Conservation (phyloP, 176 grass and related monocot genomes). For the Oropetium thomaeum region DNA sequence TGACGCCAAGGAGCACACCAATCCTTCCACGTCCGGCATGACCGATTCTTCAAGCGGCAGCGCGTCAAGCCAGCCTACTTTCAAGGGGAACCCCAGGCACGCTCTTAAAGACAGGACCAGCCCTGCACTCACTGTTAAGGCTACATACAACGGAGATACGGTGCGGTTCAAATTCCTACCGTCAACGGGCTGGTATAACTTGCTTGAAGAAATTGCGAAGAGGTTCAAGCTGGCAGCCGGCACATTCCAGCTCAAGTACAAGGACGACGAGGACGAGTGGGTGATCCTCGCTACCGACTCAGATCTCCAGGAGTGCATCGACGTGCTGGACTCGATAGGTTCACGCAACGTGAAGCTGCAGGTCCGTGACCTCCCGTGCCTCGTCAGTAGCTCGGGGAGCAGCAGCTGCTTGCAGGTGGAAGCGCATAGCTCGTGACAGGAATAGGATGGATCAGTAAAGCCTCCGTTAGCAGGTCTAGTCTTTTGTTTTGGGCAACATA, state of each 20-base stretch:
- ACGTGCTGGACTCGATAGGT: conserved; percentile 68
- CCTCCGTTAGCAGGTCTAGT: conserved; percentile 19
- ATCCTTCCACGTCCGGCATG: conserved; percentile 67
- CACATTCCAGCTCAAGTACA: conserved; percentile 82
- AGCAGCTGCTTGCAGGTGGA: conserved; percentile 66
- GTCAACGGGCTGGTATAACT: conserved; percentile 50
- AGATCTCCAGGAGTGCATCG: conserved; percentile 77
- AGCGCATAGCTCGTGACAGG: conserved; percentile 7
- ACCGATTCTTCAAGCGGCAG: conserved; percentile 80
- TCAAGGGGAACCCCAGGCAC: conserved; percentile 42
- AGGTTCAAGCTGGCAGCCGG: conserved; percentile 66
- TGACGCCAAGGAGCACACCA: conserved; percentile 37
- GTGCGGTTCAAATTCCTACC: conserved; percentile 83
- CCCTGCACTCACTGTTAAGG: conserved; percentile 65
- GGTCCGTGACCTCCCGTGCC: conserved; percentile 49
- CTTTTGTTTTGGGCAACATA: neutral
- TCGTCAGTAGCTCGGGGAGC: conserved; percentile 52
- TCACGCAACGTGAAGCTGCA: conserved; percentile 54
- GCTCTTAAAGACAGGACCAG: conserved; percentile 5
- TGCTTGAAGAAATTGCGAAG: conserved; percentile 76
- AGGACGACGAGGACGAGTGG: conserved; percentile 89
- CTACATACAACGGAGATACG: conserved; percentile 71
- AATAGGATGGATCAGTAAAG: too few species aligned
- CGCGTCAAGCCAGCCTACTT: conserved; percentile 65
- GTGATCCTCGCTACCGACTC: conserved; percentile 73